Percentiles rank a stretch among this genome's conserved stretches.
These are phyloP conservation scores for Coemansia aciculifera DNA, from an alignment of 192 early-diverging fungal species.

Conservation along the genomic window DNA sequence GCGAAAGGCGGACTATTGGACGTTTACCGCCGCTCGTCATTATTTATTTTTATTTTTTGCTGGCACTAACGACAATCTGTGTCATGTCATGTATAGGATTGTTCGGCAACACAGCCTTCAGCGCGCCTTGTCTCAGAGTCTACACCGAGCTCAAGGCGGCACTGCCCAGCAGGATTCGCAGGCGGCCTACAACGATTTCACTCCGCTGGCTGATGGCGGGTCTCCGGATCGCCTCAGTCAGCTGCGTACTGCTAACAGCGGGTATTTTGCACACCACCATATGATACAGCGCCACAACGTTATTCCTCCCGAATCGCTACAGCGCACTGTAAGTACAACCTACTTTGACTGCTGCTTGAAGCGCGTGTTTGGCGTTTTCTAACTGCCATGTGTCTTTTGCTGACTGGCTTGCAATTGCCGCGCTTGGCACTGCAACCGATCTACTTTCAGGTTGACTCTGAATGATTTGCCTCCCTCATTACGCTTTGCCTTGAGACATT, in stretches of 20 bases:
- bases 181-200: constrained; percentile 4
- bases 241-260: constrained; percentile 36
- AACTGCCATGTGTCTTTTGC: neutral
- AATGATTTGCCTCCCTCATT: neutral
- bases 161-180: constrained; percentile 9
- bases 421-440: neutral
- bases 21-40: neutral
- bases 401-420: neutral
- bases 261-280: constrained; percentile 43
- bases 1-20: constrained; percentile 4
- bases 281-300: constrained; percentile 53
- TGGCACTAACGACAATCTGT: neutral
- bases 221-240: constrained; percentile 32
- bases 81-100: constrained; percentile 26
- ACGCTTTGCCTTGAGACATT: neutral
- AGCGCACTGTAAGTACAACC: constrained; percentile 39
- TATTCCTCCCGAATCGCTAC: constrained; percentile 41
- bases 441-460: neutral
- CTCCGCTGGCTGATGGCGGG: constrained; percentile 28
- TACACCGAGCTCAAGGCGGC: constrained; percentile 6
- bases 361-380: neutral
- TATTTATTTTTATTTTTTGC: neutral
- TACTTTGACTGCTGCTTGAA: neutral
- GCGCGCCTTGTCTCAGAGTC: constrained; percentile 12
- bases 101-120: constrained; percentile 38